Evolutionary conservation across 768 basidiomycete genomes (phyloP).

Genomic region (Tylopilus sp.): DNA sequence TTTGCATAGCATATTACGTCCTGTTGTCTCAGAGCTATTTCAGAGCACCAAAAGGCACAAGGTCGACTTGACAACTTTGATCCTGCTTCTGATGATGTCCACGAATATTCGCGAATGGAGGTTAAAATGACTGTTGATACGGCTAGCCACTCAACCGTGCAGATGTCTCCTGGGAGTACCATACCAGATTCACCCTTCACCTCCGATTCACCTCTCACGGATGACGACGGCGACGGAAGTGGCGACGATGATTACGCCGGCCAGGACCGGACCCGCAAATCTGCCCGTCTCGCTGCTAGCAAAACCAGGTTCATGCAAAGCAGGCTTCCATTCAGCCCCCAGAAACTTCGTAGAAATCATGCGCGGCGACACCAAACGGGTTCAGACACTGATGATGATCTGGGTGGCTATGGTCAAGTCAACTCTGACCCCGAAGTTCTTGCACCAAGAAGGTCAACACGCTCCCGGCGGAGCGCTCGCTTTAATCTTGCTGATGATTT

Average conservation of each 20-base stretch:
- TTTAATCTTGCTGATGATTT: slow-evolving; percentile 32
- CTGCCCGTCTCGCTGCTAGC: slow-evolving; percentile 12
- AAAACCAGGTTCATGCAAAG: slow-evolving; percentile 17
- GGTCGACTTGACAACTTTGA: slow-evolving; percentile 53
- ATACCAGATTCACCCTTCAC: slow-evolving; percentile 1
- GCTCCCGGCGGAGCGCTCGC: slow-evolving; percentile 38
- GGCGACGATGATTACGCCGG: slow-evolving; percentile 10
- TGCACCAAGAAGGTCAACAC: slow-evolving; percentile 47
- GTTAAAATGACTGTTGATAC: slow-evolving; percentile 32
- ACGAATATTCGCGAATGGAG: slow-evolving; percentile 55
- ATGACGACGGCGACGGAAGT: slow-evolving; percentile 25
- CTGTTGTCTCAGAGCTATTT: slow-evolving; percentile 6
- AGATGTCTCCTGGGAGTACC: slow-evolving; percentile 13
- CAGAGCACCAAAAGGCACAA: slow-evolving; percentile 45
- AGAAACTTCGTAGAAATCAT: slow-evolving; percentile 46
- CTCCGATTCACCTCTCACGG: slow-evolving; percentile 24
- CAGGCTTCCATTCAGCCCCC: slow-evolving; percentile 64
- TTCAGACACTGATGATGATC: slow-evolving; percentile 39
- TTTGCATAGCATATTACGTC: slow-evolving; percentile 2
- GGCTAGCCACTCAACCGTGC: slow-evolving; percentile 4
- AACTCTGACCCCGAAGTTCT: slow-evolving; percentile 23
- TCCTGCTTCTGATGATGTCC: slow-evolving; percentile 51
- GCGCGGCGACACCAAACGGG: slow-evolving; percentile 20
- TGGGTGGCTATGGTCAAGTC: slow-evolving; percentile 38
- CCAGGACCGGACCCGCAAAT: slow-evolving; percentile 11